These are phyloP conservation scores for Pyrenophora tritici-repentis DNA, from an alignment of 2,329 filamentous ascomycete species.

Conservation along the genomic window DNA sequence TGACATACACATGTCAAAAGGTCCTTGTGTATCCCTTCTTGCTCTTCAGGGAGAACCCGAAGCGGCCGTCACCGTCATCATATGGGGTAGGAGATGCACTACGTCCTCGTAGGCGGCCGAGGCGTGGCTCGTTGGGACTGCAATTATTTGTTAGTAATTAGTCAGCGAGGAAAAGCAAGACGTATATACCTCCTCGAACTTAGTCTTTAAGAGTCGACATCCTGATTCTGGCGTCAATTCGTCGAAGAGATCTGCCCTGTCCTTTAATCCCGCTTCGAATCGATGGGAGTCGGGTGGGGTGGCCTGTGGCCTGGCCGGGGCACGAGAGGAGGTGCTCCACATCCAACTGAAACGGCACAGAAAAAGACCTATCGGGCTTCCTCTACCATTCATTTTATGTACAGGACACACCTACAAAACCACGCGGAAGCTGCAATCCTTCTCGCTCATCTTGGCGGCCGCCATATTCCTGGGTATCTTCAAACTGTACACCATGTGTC, in stretches of 20 bases:
- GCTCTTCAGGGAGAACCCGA: constrained; percentile 47
- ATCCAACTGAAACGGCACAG: no score
- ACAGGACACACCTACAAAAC: no score
- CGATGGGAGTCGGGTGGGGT: no score
- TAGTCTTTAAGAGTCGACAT: constrained; percentile 42
- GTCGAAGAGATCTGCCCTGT: neutral
- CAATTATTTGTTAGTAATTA: constrained; percentile 8
- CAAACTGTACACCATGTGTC: constrained; percentile 15
- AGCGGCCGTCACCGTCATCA: constrained; percentile 55
- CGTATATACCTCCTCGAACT: constrained; percentile 30
- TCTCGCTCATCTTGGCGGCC: constrained; percentile 5
- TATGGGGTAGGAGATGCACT: constrained; percentile 62
- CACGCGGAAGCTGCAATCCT: no score
- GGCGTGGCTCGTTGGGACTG: constrained; percentile 38
- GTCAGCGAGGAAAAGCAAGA: neutral
- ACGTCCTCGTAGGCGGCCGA: constrained; percentile 60
- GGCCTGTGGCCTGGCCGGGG: no score
- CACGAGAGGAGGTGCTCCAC: no score
- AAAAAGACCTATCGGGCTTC: no score
- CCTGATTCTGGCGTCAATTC: constrained; percentile 14
- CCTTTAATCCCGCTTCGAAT: no score
- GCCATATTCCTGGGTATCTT: constrained; percentile 13
- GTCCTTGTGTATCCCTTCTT: no score
- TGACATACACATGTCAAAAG: no score
- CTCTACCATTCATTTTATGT: no score